Evolutionary conservation across 1,139 yeast genomes (phyloP), one percentile per base, ranked within the genome.

Genomic region (Saccharomycopsis hybrid): DNA sequence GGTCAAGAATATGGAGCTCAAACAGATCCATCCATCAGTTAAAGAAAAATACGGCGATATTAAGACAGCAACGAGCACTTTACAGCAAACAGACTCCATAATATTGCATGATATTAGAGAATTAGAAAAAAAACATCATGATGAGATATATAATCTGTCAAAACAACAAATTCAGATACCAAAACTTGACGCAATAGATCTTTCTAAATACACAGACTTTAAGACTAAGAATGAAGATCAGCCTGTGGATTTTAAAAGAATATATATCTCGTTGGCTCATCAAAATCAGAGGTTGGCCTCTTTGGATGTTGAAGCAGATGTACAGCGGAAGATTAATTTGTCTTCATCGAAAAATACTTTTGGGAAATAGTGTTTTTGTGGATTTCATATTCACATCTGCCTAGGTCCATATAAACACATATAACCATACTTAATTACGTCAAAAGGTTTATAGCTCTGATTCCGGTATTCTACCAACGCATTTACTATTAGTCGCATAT

Each of bases 251-350:
- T 46, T 47, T 33, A 13, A 39, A 24, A 42, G 30, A 30, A 35
- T 50, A 11, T 50, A 50, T 36, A 50, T 47, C 11, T 29, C 41
- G 8, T 31, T 42, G 43, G 32, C 47, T 4, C 43, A 50, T 28
- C 44, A 50, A 30, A 50, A 38, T 27, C 9, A 35, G 3, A 3
- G 48, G 11, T 5, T 49, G 9, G 18, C 36, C 5, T 9, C 31
- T 5, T 28, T 43, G 13, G 13, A 33, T 8, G 18, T 45, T 4
- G 37, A 18, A 3, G 25, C 32, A 7, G 45, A 48, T 11, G 24
- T 48, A 24, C 29, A 44, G 28, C 18, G 18, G 18, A 18, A 18
- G 18, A 18, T 18, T 18, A 18, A 18, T 18, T 18, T 18, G 18
- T 18, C 18, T 18, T 18, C 18, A 18, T 18, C 18, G 18, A 18